These are phyloP conservation scores for Picea engelmannii DNA, from an alignment of 83 land plant genomes.

Conservation along the genomic window DNA sequence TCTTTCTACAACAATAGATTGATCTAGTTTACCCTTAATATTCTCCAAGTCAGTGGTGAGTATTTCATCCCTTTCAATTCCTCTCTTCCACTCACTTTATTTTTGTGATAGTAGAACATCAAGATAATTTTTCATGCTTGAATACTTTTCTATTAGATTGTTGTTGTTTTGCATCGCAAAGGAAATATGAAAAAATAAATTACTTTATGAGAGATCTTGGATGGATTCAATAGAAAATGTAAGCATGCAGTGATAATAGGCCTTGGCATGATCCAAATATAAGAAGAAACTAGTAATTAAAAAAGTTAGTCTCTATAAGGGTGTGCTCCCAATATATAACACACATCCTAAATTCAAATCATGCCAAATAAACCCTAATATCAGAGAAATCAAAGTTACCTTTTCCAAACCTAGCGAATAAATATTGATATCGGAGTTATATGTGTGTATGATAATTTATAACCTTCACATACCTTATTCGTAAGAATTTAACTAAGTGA, in stretches of 20 bases:
- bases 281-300: background rate
- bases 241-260: background rate
- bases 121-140: slow-evolving; percentile 43
- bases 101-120: slow-evolving; percentile 30
- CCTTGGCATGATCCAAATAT: background rate
- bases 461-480: background rate
- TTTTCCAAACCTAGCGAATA: too few relatives aligned
- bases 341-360: too few relatives aligned
- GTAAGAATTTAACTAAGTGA: background rate
- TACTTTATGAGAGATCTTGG: slow-evolving; percentile 4
- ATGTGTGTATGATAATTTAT: background rate
- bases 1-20: slow-evolving; percentile 24
- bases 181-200: slow-evolving; percentile 47
- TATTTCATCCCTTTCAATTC: slow-evolving; percentile 24
- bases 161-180: slow-evolving; percentile 57
- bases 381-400: too few relatives aligned
- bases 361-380: too few relatives aligned
- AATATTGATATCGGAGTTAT: too few relatives aligned
- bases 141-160: slow-evolving; percentile 30
- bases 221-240: background rate
- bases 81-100: slow-evolving; percentile 45
- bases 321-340: too few relatives aligned
- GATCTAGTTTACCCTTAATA: slow-evolving; percentile 34
- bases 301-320: too few relatives aligned
- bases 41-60: slow-evolving; percentile 32